Evolutionary conservation across 176 grass and related monocot species (phyloP).

Genomic region (Melocanna baccifera): DNA sequence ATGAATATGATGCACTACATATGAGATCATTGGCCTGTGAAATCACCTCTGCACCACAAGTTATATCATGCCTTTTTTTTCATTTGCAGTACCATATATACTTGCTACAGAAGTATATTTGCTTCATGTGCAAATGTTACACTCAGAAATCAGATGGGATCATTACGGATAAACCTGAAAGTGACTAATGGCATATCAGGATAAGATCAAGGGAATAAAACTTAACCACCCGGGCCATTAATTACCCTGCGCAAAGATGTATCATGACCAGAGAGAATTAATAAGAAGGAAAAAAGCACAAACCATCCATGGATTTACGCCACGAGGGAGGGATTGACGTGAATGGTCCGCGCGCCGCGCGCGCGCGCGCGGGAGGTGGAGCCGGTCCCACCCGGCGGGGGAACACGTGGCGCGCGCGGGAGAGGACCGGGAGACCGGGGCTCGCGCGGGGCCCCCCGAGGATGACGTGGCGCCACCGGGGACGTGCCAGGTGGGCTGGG

Average conservation of each 20-base stretch:
- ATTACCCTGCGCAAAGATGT: neutral
- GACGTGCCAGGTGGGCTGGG: neutral
- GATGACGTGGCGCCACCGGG: neutral
- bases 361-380: neutral
- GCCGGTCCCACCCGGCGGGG: neutral
- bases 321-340: constrained; percentile 14
- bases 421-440: neutral
- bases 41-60: neutral
- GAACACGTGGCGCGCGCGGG: neutral
- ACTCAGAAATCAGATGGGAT: too few relatives aligned
- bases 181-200: neutral
- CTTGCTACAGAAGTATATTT: neutral
- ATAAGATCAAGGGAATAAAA: constrained; percentile 12
- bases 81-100: neutral
- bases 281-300: neutral
- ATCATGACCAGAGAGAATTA: too few relatives aligned
- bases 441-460: neutral
- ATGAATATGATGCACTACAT: neutral
- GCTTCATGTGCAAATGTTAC: neutral
- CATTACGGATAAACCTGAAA: neutral
- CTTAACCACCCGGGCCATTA: neutral
- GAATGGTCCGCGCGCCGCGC: neutral
- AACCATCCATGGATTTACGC: neutral
- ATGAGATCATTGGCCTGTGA: neutral
- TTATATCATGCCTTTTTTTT: neutral